Conservation (phyloP, 495 filamentous ascomycete species). For the Letharia lupina region DNA sequence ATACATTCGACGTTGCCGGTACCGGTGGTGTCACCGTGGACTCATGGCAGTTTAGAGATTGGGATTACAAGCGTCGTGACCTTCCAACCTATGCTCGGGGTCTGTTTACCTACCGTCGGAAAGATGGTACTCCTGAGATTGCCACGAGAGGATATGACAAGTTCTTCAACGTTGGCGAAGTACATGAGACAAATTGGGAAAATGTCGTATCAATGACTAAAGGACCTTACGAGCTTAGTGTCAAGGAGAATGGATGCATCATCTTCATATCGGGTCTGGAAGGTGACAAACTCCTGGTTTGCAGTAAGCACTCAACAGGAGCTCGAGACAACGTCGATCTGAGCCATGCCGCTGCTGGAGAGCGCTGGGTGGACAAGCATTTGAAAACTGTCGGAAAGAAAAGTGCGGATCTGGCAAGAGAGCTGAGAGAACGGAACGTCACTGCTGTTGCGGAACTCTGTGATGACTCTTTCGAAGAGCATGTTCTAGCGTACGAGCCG, state of each 20-base stretch:
- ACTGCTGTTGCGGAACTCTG: slow-evolving; percentile 96
- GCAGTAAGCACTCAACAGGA: slow-evolving; percentile 97
- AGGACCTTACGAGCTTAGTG: slow-evolving; percentile 87
- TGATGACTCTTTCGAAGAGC: slow-evolving; percentile 93
- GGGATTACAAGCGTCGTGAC: slow-evolving; percentile 80
- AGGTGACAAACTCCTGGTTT: slow-evolving; percentile 79
- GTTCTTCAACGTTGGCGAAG: slow-evolving; percentile 91
- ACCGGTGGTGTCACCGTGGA: slow-evolving; percentile 59
- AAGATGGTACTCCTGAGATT: slow-evolving; percentile 61
- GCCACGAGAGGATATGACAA: slow-evolving; percentile 90
- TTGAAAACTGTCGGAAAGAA: slow-evolving; percentile 65
- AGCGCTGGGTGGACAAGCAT: slow-evolving; percentile 77
- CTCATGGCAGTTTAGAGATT: slow-evolving; percentile 89
- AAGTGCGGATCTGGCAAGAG: slow-evolving; percentile 62
- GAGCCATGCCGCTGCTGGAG: slow-evolving; percentile 81
- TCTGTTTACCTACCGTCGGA: slow-evolving; percentile 69
- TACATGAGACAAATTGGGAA: slow-evolving; percentile 66
- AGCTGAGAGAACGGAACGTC: slow-evolving; percentile 69
- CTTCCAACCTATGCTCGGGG: slow-evolving; percentile 89
- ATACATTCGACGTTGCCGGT: slow-evolving; percentile 54
- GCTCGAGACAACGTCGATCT: slow-evolving; percentile 53
- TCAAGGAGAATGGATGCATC: slow-evolving; percentile 98
- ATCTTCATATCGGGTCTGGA: slow-evolving; percentile 92
- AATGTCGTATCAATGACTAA: slow-evolving; percentile 69
- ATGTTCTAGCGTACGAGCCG: slow-evolving; percentile 83